These are phyloP conservation scores for Trichoderma sp. DNA, from an alignment of 2,329 filamentous ascomycete species.

Conservation along the genomic window DNA sequence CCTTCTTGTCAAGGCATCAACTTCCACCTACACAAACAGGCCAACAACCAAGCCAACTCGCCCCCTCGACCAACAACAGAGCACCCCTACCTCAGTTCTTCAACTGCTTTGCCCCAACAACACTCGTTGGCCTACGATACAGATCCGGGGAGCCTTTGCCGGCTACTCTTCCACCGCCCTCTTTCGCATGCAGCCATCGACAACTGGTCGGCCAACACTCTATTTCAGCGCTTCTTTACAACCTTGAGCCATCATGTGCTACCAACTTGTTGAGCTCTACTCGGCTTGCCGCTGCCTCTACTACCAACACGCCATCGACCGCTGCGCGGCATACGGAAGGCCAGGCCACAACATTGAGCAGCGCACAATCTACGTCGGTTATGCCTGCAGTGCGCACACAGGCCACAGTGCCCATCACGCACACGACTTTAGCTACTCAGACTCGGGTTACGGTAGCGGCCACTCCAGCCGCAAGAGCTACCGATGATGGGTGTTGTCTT, in stretches of 20 bases:
- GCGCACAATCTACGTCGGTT: slow-evolving; percentile 79
- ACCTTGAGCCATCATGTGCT: slow-evolving; percentile 67
- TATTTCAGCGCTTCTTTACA: background rate
- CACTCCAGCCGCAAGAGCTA: slow-evolving; percentile 50
- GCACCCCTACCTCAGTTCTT: background rate
- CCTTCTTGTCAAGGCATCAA: slow-evolving; percentile 19
- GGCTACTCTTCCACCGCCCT: background rate
- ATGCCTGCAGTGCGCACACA: slow-evolving; percentile 61
- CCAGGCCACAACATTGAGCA: slow-evolving; percentile 72
- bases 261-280: slow-evolving; percentile 82
- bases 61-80: background rate
- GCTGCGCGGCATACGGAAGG: slow-evolving; percentile 74
- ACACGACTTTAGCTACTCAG: slow-evolving; percentile 51
- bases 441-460: slow-evolving; percentile 58
- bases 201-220: slow-evolving; percentile 15
- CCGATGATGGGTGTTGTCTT: slow-evolving; percentile 59
- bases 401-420: slow-evolving; percentile 45
- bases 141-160: slow-evolving; percentile 5
- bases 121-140: slow-evolving; percentile 23
- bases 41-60: background rate
- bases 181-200: slow-evolving; percentile 6
- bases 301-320: slow-evolving; percentile 83
- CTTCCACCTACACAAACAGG: background rate
- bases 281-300: slow-evolving; percentile 86
- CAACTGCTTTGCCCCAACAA: background rate